Evolutionary conservation across 1,139 yeast genomes (phyloP).

Genomic region (Spathaspora sp.): DNA sequence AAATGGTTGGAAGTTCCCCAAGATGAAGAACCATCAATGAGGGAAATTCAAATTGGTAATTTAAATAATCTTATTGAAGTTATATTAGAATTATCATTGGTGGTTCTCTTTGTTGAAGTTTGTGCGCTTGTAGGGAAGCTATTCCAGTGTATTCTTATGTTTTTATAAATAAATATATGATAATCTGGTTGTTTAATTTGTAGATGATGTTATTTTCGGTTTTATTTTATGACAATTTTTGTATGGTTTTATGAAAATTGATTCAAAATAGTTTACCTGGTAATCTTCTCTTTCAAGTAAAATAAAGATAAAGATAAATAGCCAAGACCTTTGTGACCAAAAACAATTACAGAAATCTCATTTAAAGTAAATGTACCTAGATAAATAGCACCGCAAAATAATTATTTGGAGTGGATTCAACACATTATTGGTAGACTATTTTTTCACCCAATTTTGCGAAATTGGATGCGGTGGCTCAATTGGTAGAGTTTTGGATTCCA

Average conservation of each 20-base stretch:
- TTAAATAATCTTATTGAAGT: neutral
- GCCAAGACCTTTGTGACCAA: too few relatives aligned
- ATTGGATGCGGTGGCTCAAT: slow-evolving; percentile 30
- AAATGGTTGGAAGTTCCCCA: neutral
- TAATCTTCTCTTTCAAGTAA: neutral
- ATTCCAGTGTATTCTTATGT: neutral
- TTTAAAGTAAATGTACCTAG: too few relatives aligned
- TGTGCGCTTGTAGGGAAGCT: neutral
- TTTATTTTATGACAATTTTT: too few relatives aligned
- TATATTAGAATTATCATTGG: neutral
- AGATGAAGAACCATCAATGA: neutral
- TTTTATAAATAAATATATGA: neutral
- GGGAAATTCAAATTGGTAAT: neutral
- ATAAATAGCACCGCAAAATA: too few relatives aligned
- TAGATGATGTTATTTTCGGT: too few relatives aligned
- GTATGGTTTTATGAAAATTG: neutral
- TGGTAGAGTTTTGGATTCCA: slow-evolving; percentile 33
- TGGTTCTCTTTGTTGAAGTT: neutral
- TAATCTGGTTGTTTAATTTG: too few relatives aligned
- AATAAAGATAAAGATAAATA: neutral
- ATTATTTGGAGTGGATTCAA: too few relatives aligned
- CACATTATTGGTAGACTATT: neutral
- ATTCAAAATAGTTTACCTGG: neutral
- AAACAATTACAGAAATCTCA: too few relatives aligned
- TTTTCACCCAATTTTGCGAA: neutral